A percentile compares a stretch with the other conserved stretches of the same genome.
Conservation (phyloP, 164 flowering plant genomes). For the Buxus sempervirens region DNA sequence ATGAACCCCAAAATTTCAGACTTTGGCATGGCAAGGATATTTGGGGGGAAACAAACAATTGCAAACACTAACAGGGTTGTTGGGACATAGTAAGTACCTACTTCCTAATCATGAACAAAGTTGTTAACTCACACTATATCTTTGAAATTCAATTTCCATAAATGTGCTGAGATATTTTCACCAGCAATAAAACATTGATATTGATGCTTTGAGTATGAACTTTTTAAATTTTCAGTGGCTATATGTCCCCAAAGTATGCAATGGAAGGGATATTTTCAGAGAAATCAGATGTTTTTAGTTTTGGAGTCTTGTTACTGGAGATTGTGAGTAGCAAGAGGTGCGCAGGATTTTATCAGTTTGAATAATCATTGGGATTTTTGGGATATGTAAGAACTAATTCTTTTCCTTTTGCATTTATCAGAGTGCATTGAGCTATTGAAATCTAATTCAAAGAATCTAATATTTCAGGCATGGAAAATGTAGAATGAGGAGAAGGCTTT, state of each 20-base stretch:
- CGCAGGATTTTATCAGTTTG: conserved; percentile 10
- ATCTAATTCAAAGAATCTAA: too few relatives aligned
- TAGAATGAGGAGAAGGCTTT: too few relatives aligned
- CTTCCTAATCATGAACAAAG: too few relatives aligned
- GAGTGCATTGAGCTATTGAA: too few relatives aligned
- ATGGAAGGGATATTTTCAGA: conserved; percentile 14
- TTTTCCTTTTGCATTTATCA: too few relatives aligned
- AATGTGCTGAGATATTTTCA: too few relatives aligned
- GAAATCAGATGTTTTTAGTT: conserved; percentile 22
- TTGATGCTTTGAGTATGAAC: too few relatives aligned
- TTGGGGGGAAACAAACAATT: conserved; percentile 14
- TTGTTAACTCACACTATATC: too few relatives aligned
- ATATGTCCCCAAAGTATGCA: conserved; percentile 25
- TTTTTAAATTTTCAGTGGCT: conserved; percentile 10
- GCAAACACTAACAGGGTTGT: conserved; percentile 20
- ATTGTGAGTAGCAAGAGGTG: conserved; percentile 17
- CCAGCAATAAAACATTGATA: too few relatives aligned
- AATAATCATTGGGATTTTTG: neutral
- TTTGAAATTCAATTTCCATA: too few relatives aligned
- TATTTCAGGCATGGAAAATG: too few relatives aligned
- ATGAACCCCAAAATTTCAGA: conserved; percentile 26
- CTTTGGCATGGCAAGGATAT: conserved; percentile 26
- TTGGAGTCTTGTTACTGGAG: conserved; percentile 22
- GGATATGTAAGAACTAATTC: conserved; percentile 13
- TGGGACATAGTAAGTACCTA: conserved; percentile 26